phyloP scores from a whole-genome alignment of 108 stramenopile genomes.

The Cyclotella distinguenda region DNA sequence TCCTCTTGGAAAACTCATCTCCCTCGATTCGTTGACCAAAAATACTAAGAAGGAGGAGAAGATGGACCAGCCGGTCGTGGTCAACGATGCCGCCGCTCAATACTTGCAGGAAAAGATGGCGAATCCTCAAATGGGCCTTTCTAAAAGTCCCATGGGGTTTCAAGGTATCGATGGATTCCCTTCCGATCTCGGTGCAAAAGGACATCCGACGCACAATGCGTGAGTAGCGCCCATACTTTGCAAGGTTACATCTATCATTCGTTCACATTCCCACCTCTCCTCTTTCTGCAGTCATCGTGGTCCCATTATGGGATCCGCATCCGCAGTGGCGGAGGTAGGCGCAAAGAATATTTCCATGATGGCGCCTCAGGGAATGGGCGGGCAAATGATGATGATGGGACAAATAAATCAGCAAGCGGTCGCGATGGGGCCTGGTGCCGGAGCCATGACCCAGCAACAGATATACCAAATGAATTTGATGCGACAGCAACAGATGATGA shows the following conservation, averaged over 20 bases:
- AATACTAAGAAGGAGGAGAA: conserved; percentile 58
- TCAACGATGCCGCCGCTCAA: conserved; percentile 36
- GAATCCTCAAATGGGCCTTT: conserved; percentile 1
- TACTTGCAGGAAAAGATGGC: conserved; percentile 21
- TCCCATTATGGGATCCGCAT: conserved; percentile 36
- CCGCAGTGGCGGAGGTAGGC: conserved; percentile 34
- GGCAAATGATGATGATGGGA: conserved; percentile 42
- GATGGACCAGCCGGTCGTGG: conserved; percentile 31
- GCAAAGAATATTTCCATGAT: conserved; percentile 36
- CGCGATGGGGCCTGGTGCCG: neutral
- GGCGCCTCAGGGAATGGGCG: conserved; percentile 29
- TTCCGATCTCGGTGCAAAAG: conserved; percentile 6
- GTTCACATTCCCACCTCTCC: neutral
- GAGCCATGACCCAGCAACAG: conserved; percentile 18
- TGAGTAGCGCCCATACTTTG: neutral
- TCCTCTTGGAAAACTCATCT: conserved; percentile 75
- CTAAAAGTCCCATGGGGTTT: conserved; percentile 10
- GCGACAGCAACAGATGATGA: conserved; percentile 37
- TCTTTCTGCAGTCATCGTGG: neutral
- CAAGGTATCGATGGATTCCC: conserved; percentile 16
- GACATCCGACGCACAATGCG: neutral
- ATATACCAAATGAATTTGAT: conserved; percentile 29
- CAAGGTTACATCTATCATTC: neutral
- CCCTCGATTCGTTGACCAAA: conserved; percentile 75
- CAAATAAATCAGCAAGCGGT: conserved; percentile 43